phyloP scores from a whole-genome alignment of 202 grass and related monocot genomes.

The Musa balbisiana region DNA sequence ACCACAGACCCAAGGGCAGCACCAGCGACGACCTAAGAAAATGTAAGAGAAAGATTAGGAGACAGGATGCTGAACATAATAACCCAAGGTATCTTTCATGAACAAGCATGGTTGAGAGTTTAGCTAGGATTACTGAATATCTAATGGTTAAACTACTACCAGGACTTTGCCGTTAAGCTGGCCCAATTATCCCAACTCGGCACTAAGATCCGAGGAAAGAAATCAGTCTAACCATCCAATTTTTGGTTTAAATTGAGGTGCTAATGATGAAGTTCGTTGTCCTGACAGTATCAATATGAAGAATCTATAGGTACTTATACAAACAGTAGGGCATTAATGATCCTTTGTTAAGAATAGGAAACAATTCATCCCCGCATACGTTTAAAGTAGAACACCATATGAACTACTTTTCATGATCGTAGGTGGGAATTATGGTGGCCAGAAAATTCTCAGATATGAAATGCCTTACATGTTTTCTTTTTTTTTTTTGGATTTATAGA shows the following conservation, averaged over 20 bases:
- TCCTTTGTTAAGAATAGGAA: background rate
- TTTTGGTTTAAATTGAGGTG: too few relatives aligned
- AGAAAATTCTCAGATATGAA: background rate
- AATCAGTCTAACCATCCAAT: too few relatives aligned
- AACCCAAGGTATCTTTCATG: background rate
- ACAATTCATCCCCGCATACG: background rate
- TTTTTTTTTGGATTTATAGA: background rate
- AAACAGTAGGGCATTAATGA: too few relatives aligned
- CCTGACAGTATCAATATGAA: too few relatives aligned
- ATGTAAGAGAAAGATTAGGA: constrained; percentile 2
- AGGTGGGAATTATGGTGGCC: too few relatives aligned
- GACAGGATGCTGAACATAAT: background rate
- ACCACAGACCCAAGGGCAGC: constrained; percentile 67
- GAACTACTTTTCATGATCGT: too few relatives aligned
- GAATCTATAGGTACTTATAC: too few relatives aligned
- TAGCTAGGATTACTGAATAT: background rate
- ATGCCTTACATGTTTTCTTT: background rate
- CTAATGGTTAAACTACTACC: background rate
- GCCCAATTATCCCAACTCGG: too few relatives aligned
- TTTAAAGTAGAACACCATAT: too few relatives aligned
- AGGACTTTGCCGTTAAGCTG: too few relatives aligned
- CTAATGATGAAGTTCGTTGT: too few relatives aligned
- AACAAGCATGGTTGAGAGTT: background rate
- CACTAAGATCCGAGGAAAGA: too few relatives aligned
- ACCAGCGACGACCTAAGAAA: constrained; percentile 56